A percentile compares a stretch with the other conserved stretches of the same genome.
Conservation (phyloP, 164 flowering plant genomes). For the Litsea cubeba region DNA sequence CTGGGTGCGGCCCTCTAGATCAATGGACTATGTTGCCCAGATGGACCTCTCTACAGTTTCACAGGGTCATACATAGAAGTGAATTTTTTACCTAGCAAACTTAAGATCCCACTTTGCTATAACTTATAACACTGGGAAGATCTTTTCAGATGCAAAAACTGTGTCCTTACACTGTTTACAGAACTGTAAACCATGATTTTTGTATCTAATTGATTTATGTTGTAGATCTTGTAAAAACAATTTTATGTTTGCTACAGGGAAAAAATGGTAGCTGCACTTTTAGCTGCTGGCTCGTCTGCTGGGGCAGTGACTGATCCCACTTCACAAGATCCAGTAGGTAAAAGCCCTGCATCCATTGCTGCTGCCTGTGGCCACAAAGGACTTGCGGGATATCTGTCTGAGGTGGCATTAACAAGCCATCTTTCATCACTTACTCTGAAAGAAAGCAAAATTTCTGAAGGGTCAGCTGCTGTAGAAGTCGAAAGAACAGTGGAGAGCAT, state of each 20-base stretch:
- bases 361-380: conserved; percentile 71
- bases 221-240: neutral
- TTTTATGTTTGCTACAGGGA: conserved; percentile 46
- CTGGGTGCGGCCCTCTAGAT: no score
- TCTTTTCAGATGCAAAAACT: neutral
- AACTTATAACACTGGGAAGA: neutral
- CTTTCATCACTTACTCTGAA: conserved; percentile 72
- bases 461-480: conserved; percentile 69
- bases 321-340: conserved; percentile 64
- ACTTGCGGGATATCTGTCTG: conserved; percentile 95
- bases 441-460: conserved; percentile 75
- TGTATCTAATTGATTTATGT: neutral
- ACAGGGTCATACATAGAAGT: no score
- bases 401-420: conserved; percentile 78
- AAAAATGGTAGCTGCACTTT: conserved; percentile 87
- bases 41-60: no score
- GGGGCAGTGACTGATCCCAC: conserved; percentile 91
- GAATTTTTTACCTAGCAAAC: no score
- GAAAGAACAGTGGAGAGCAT: conserved; percentile 58
- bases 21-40: no score
- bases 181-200: neutral
- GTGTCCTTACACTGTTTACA: neutral
- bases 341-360: conserved; percentile 79
- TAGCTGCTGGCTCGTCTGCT: conserved; percentile 87
- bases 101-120: neutral